Base-by-base conservation (phyloP, 352 stramenopile species). In the Phytophthora lateralis region DNA sequence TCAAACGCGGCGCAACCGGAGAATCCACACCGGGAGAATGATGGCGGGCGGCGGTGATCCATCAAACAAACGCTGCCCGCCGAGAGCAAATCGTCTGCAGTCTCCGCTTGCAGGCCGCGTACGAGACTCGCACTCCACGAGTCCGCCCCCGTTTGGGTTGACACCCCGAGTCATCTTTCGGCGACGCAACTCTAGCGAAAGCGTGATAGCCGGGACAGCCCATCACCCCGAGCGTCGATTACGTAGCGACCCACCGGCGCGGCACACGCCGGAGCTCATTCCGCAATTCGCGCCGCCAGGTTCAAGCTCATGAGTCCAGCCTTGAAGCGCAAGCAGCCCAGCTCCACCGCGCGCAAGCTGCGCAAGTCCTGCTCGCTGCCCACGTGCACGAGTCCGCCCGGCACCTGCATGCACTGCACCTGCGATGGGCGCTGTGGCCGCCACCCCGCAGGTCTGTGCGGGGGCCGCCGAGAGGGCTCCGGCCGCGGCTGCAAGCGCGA, bases 341-440 rank as follows among this genome's bases (percentile, higher is more conserved):
- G 26, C 5, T 7, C 30, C 2, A 35, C 52, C 21, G 34, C 49
- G 5, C 76, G 81, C 29, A 91, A 91, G 62, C 68, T 89, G 43
- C 80, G 82, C 59, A 90, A 91, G 57, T 78, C 75, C 12, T 91
- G 82, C 66, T 89, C 78, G 45, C 53, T 91, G 20, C 69, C 82
- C n/a, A 79, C 74, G 32, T 91, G 82, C 66, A 69, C 65, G 27
- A 76, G 72, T 41, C 63, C 66, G 26, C 78, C 72, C 0, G 80
- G 80, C 44, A 79, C 84, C 49, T 91, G 82, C 68, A 91, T 91
- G 82, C 82, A 91, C 66, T 91, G 83, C 71, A 86, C 83, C n/a
- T 92, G 83, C 50, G 83, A 92, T 60, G 83, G 83, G 30, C 75
- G 75, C 18, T 92, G 82, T 54, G 82, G 82, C 18, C 72, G 72